Conservation (phyloP, 1,284 basidiomycete species). For the Melampsora americana region DNA sequence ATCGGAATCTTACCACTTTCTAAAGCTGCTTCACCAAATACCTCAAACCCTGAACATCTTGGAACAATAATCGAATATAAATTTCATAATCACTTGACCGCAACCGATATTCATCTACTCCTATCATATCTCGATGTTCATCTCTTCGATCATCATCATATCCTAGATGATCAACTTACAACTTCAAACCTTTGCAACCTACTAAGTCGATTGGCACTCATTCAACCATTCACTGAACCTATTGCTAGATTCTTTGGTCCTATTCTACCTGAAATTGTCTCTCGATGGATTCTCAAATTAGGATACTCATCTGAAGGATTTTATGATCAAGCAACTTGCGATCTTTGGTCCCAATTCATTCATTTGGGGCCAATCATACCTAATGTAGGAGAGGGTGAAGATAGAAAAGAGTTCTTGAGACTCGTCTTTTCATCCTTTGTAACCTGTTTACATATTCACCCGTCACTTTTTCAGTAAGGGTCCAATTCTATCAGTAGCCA, state of each 20-base stretch:
- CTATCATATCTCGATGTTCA: constrained; percentile 1
- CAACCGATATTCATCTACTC: constrained; percentile 12
- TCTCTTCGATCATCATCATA: background rate
- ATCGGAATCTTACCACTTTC: constrained; percentile 38
- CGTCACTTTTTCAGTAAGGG: constrained; percentile 31
- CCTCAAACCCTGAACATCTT: background rate
- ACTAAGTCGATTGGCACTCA: constrained; percentile 22
- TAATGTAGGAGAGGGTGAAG: constrained; percentile 9
- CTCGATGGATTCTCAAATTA: constrained; percentile 29
- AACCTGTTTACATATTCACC: constrained; percentile 24
- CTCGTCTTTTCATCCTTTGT: constrained; percentile 29
- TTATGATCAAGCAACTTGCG: constrained; percentile 1
- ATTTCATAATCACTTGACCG: constrained; percentile 14
- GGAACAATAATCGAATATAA: constrained; percentile 15
- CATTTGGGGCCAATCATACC: background rate
- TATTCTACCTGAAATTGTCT: constrained; percentile 33
- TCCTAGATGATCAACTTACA: background rate
- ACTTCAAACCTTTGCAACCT: constrained; percentile 11
- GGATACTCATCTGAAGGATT: background rate
- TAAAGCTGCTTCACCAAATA: constrained; percentile 23
- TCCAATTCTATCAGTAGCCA: background rate
- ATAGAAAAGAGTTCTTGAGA: constrained; percentile 12
- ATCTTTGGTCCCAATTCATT: background rate
- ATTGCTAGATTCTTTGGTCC: constrained; percentile 27
- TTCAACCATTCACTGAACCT: constrained; percentile 29